Base-by-base conservation (phyloP, 2,329 filamentous ascomycete species). In the Cadophora gregata region DNA sequence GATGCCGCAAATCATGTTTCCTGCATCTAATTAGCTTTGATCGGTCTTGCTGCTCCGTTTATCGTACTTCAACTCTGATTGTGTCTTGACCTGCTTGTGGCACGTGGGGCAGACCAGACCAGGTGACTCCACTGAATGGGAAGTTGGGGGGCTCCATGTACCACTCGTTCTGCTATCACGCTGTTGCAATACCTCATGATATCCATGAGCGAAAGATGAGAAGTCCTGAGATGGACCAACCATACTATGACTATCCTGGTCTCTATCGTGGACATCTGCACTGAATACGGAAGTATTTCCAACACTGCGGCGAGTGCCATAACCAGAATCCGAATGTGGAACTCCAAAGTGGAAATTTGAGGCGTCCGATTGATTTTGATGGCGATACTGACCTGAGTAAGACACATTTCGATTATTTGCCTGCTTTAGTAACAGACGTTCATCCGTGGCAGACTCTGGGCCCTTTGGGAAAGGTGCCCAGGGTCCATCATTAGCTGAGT, bases 1-100 rank as follows among this genome's bases (percentile, higher is more conserved):
- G 82, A 77, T 97, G 93, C 59, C 89, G 88, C 24, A 89, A 83
- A 55, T 82, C 78, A 73, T 96, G 93, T 78, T 96, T 97, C 67
- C 93, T 96, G 66, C 7, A 14, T 59, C 59, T 33, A 1, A 51
- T 73, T 62, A 68, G 64, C 62, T 56, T 47, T 77, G 76, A 75
- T 69, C 48, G 50, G 45, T 7, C 21, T n/a, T n/a, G 12, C 50
- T 12, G 27, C 14, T 61, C 25, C 4, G 48, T 53, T 3, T 25
- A 19, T 74, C 82, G 67, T 79, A 88, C 86, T 83, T 87, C 61
- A 86, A 73, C 71, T 88, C 85, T 1, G 86, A 87, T 64, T 79
- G 81, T 1, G 84, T 88, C 74, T 81, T 86, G 62, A 85, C 75
- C 3, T 9, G 7, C 31, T 77, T 77, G 0, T 76, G 38, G 70